These are phyloP conservation scores for Firmiana major DNA, from an alignment of 345 rosid species.

Conservation along the genomic window DNA sequence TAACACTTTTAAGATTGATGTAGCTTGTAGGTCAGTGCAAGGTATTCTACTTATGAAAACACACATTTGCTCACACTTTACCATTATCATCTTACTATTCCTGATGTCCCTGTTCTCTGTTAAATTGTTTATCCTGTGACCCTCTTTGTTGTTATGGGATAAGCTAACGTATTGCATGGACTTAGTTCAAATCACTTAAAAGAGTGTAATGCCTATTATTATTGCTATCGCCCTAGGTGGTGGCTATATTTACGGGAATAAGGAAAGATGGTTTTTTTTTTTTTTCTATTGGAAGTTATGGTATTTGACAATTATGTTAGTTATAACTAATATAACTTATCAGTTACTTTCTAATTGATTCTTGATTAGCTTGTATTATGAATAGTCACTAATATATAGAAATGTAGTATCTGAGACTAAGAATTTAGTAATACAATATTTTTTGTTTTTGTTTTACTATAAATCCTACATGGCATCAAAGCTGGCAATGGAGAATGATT, in stretches of 20 bases:
- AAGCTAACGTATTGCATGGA: background rate
- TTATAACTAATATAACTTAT: no score
- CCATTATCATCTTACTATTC: background rate
- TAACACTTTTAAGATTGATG: background rate
- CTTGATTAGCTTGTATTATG: no score
- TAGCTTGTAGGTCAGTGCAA: slow-evolving; percentile 5
- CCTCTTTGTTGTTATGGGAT: background rate
- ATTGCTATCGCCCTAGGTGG: background rate
- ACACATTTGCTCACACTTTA: background rate
- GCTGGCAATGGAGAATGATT: no score
- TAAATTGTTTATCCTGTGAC: background rate
- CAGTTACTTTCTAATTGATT: no score
- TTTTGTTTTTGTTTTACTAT: no score
- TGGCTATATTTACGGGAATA: background rate
- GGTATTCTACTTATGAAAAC: background rate
- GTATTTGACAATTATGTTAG: no score
- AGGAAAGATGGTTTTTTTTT: no score
- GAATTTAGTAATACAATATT: no score
- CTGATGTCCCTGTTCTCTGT: background rate
- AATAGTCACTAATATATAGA: no score
- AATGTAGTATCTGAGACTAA: no score
- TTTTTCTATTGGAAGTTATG: no score
- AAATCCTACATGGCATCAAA: no score
- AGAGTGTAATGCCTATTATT: background rate
- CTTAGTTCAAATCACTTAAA: background rate